Evolutionary conservation across 805 yeast species (phyloP).

Genomic region (Candida railenensis): DNA sequence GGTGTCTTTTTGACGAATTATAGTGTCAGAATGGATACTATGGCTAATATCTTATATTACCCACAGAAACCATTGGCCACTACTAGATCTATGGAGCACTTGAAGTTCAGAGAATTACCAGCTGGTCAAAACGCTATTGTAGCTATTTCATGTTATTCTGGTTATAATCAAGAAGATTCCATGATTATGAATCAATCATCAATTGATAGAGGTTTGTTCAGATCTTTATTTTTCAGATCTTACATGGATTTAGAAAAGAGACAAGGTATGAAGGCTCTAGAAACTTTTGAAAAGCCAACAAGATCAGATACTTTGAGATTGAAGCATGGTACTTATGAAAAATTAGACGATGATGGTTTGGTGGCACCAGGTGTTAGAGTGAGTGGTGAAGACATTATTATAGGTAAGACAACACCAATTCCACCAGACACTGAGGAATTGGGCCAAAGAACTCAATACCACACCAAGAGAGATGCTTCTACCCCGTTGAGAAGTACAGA

Average conservation of each 20-base stretch:
- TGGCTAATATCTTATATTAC: slow-evolving; percentile 96
- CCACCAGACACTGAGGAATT: slow-evolving; percentile 99
- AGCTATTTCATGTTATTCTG: slow-evolving; percentile 96
- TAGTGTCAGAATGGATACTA: slow-evolving; percentile 97
- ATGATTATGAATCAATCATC: slow-evolving; percentile 99
- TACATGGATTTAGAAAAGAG: slow-evolving; percentile 99
- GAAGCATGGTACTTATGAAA: slow-evolving; percentile 98
- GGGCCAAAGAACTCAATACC: slow-evolving; percentile 98
- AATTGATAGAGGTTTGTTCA: slow-evolving; percentile 92
- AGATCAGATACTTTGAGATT: slow-evolving; percentile 91
- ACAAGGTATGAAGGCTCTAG: slow-evolving; percentile 97
- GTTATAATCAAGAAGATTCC: slow-evolving; percentile 99
- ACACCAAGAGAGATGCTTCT: slow-evolving; percentile 97
- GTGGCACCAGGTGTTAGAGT: slow-evolving; percentile 98
- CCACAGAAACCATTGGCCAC: slow-evolving; percentile 99
- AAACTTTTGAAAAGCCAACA: slow-evolving; percentile 96
- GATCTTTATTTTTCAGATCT: slow-evolving; percentile 94
- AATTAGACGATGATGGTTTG: slow-evolving; percentile 96
- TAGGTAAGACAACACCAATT: slow-evolving; percentile 98
- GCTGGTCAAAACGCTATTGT: slow-evolving; percentile 99
- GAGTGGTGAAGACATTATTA: slow-evolving; percentile 97
- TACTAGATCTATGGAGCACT: slow-evolving; percentile 95
- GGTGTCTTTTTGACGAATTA: slow-evolving; percentile 96
- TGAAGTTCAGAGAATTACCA: slow-evolving; percentile 96
- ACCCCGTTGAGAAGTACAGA: slow-evolving; percentile 96